Evolutionary conservation across 1,284 basidiomycete species (phyloP).

Genomic region (Blastosporella zonata): DNA sequence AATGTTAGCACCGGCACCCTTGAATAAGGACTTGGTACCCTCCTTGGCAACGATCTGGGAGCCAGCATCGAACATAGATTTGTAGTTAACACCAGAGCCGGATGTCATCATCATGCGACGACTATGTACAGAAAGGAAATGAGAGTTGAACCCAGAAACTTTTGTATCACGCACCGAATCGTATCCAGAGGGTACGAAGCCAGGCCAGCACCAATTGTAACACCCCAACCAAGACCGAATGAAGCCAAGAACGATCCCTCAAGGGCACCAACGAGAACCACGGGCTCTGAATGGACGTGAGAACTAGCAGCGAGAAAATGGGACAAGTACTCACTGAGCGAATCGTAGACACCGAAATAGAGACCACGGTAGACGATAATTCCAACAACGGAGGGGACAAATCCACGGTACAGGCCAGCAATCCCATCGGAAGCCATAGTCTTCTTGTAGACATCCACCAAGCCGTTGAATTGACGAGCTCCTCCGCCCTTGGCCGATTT

Average conservation of each 20-base stretch:
- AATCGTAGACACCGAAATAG: conserved; percentile 94
- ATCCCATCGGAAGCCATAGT: conserved; percentile 88
- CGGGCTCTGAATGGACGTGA: conserved; percentile 61
- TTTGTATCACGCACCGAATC: conserved; percentile 61
- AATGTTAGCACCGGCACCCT: conserved; percentile 96
- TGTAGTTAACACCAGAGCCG: conserved; percentile 82
- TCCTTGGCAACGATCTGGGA: conserved; percentile 88
- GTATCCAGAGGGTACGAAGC: conserved; percentile 95
- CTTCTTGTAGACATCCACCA: conserved; percentile 93
- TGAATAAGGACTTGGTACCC: conserved; percentile 87
- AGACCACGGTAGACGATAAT: conserved; percentile 97
- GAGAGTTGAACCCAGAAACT: not conserved
- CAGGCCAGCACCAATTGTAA: conserved; percentile 93
- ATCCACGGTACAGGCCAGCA: conserved; percentile 92
- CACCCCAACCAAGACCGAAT: conserved; percentile 91
- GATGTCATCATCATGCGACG: conserved; percentile 98
- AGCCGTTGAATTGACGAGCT: conserved; percentile 91
- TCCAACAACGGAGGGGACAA: conserved; percentile 91
- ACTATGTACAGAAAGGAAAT: conserved; percentile 49
- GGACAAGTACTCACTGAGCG: conserved; percentile 63
- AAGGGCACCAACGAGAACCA: conserved; percentile 85
- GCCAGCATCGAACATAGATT: conserved; percentile 87
- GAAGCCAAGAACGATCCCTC: conserved; percentile 90
- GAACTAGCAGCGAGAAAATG: not conserved
- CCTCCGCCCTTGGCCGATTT: conserved; percentile 92